Evolutionary conservation across 2,329 filamentous ascomycete genomes (phyloP), one percentile per base, ranked within the genome.

Genomic region (Colletotrichum navitas): DNA sequence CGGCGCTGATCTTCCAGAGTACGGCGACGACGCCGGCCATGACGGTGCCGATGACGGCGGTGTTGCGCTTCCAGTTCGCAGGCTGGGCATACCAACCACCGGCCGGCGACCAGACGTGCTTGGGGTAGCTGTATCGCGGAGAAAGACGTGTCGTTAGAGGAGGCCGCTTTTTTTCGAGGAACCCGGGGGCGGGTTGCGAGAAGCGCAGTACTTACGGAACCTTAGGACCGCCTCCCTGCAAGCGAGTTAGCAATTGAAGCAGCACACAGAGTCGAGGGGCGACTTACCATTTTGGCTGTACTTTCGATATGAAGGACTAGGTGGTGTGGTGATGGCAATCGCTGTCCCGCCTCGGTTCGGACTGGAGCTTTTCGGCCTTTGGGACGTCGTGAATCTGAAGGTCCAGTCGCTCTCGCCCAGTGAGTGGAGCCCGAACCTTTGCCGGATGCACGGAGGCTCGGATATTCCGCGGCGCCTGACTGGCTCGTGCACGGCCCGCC

Each of bases 61-160:
- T 99, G 87, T 99, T 99, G 78, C 86, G 85, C 82, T 93, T 96
- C 96, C 96, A 99, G 88, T 99, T 99, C 76, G 89, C 87, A 65
- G 96, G 96, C 82, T 97, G 95, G 66, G 92, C 86, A 84, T 99
- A 99, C 96, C 96, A 99, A 84, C 96, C 96, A 88, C 96, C 96
- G 75, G 95, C 88, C 74, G 96, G 96, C 80, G 96, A 98, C 96
- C 96, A 99, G 88, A 99, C 94, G 88, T 99, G 95, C 88, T 97
- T 98, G 83, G 94, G 95, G 85, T 97, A 97, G 80, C 94, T 97
- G 78, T 58, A 51, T 43, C 24, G n/a, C 34, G 63, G 55, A 26
- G 59, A 60, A 70, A 67, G 49, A 60, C 52, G n/a, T 32, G 32
- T 21, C 24, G 73, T 72, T 66, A 66, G 69, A 62, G 55, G 59